These are phyloP conservation scores for Solanum sejunctum DNA, from an alignment of 257 asterid species.

Conservation along the genomic window DNA sequence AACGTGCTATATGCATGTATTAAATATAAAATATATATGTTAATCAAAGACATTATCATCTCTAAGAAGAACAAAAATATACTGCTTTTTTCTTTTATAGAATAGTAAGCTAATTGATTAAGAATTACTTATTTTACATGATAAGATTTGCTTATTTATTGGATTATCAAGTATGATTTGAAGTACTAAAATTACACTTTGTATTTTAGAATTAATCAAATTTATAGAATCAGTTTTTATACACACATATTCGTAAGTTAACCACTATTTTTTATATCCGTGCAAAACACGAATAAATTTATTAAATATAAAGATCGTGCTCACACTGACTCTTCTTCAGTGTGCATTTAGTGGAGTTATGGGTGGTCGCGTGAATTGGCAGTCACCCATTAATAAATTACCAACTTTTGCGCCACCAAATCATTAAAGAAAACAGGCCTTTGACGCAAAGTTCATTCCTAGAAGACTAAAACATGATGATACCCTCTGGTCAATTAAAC, in stretches of 20 bases:
- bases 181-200: background rate
- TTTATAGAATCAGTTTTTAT: no score
- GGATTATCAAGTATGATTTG: background rate
- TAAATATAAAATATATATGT: background rate
- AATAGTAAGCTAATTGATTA: background rate
- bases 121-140: background rate
- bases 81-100: background rate
- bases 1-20: background rate
- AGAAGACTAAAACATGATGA: background rate
- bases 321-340: background rate
- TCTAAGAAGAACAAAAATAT: background rate
- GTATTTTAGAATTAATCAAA: background rate
- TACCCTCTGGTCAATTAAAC: background rate
- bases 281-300: background rate
- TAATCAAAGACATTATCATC: background rate
- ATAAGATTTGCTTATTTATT: background rate
- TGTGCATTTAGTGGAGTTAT: background rate
- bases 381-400: background rate
- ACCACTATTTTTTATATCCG: background rate
- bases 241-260: background rate
- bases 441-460: background rate
- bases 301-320: background rate
- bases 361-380: background rate
- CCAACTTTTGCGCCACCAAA: background rate
- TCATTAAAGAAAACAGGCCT: background rate